Evolutionary conservation across 495 filamentous ascomycete species (phyloP).

Genomic region (Penicillium mononematosum): DNA sequence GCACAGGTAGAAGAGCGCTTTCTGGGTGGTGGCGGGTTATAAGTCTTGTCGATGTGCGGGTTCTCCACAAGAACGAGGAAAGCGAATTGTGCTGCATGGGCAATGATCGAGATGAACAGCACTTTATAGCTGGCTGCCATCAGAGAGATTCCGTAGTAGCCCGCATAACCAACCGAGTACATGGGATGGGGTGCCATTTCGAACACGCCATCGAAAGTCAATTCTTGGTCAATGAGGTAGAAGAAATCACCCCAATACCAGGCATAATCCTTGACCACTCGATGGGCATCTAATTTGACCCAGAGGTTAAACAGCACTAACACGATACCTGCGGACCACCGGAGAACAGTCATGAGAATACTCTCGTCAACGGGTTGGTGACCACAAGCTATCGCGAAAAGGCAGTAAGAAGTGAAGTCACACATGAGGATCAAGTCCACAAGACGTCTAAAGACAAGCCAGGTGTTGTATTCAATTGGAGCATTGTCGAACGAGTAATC

Average conservation of each 20-base stretch:
- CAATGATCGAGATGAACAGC: constrained; percentile 90
- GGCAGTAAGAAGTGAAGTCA: constrained; percentile 93
- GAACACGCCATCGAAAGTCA: constrained; percentile 98
- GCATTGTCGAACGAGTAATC: constrained; percentile 93
- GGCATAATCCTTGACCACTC: constrained; percentile 98
- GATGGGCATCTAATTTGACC: constrained; percentile 97
- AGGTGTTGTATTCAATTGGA: constrained; percentile 97
- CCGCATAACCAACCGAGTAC: constrained; percentile 98
- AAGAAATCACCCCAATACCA: constrained; percentile 99
- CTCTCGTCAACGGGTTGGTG: constrained; percentile 70
- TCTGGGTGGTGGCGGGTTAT: constrained; percentile 83
- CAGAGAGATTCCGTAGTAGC: constrained; percentile 98
- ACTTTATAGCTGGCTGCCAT: constrained; percentile 98
- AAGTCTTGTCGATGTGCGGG: constrained; percentile 97
- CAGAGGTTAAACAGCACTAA: constrained; percentile 95
- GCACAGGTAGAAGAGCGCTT: constrained; percentile 47
- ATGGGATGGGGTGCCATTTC: constrained; percentile 99
- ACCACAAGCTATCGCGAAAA: constrained; percentile 90
- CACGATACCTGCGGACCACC: constrained; percentile 78
- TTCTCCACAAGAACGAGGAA: constrained; percentile 91
- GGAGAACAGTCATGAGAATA: constrained; percentile 61
- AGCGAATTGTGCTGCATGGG: constrained; percentile 90
- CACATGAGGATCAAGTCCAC: constrained; percentile 98
- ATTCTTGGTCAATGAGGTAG: constrained; percentile 94
- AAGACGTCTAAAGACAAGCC: constrained; percentile 91